Conservation (phyloP, 768 basidiomycete genomes). For the Kwoniella mangroviensis region DNA sequence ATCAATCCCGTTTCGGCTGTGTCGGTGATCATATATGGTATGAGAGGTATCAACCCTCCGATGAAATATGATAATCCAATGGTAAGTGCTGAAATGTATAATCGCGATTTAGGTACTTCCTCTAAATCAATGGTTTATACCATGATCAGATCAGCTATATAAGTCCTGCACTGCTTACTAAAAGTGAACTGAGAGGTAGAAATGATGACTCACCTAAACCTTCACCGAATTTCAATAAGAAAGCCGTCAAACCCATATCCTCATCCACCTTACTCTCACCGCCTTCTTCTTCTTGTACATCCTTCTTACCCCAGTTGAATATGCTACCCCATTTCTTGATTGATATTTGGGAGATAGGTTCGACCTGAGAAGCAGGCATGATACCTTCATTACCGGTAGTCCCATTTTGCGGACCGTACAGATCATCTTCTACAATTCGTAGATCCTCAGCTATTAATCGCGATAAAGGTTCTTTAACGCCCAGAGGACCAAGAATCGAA, state of each 20-base stretch:
- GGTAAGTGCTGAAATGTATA: constrained; percentile 90
- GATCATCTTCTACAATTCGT: constrained; percentile 59
- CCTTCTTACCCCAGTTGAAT: constrained; percentile 28
- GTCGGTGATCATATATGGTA: constrained; percentile 89
- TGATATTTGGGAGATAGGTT: not conserved
- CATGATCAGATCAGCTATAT: not conserved
- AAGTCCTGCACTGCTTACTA: too few species aligned
- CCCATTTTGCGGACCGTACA: constrained; percentile 49
- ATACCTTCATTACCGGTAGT: constrained; percentile 35
- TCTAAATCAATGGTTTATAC: constrained; percentile 61
- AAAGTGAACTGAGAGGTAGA: too few species aligned
- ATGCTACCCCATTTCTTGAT: constrained; percentile 31
- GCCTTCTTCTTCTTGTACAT: constrained; percentile 63
- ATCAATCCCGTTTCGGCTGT: constrained; percentile 64
- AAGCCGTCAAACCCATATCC: constrained; percentile 85
- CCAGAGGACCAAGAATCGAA: constrained; percentile 83
- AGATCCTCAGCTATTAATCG: constrained; percentile 77
- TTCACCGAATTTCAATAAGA: constrained; percentile 94
- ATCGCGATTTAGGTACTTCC: constrained; percentile 80
- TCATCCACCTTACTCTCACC: constrained; percentile 69
- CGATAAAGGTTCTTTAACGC: constrained; percentile 82
- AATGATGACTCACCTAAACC: constrained; percentile 70
- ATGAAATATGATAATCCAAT: constrained; percentile 93
- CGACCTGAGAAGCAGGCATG: constrained; percentile 19
- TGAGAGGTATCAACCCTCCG: constrained; percentile 88